phyloP scores from a whole-genome alignment of 495 filamentous ascomycete genomes.

The Copromyces sp. region DNA sequence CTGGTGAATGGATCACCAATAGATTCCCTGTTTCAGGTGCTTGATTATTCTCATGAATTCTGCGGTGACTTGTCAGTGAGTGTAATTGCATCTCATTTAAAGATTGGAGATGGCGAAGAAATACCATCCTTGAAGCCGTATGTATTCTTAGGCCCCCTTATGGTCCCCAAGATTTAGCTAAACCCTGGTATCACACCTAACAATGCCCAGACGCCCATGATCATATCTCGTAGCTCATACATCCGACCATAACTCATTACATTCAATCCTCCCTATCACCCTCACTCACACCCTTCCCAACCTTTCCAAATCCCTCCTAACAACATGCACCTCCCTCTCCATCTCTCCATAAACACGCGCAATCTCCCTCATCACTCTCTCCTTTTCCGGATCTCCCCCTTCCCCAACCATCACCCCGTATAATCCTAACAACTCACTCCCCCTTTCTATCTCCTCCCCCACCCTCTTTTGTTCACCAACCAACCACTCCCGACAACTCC shows the following conservation, averaged over 20 bases:
- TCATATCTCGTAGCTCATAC: background rate
- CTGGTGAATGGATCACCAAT: background rate
- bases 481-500: background rate
- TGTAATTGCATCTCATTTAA: no score
- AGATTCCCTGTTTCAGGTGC: background rate
- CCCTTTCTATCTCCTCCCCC: conserved; percentile 20
- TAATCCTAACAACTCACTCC: background rate
- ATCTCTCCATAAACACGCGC: conserved; percentile 47
- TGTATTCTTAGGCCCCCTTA: no score
- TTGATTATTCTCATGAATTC: background rate
- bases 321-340: conserved; percentile 42
- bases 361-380: conserved; percentile 45
- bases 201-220: background rate
- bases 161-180: no score
- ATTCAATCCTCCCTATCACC: background rate
- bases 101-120: no score
- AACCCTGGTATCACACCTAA: background rate
- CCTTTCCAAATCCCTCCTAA: conserved; percentile 46
- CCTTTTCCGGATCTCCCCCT: conserved; percentile 9
- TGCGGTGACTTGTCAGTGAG: background rate
- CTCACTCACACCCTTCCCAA: conserved; percentile 25
- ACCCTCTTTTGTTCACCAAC: conserved; percentile 27
- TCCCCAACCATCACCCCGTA: conserved; percentile 11
- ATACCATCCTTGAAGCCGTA: no score
- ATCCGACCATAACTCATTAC: background rate